These are phyloP conservation scores for Fusarium hainanense DNA, from an alignment of 2,329 filamentous ascomycete species.

Conservation along the genomic window DNA sequence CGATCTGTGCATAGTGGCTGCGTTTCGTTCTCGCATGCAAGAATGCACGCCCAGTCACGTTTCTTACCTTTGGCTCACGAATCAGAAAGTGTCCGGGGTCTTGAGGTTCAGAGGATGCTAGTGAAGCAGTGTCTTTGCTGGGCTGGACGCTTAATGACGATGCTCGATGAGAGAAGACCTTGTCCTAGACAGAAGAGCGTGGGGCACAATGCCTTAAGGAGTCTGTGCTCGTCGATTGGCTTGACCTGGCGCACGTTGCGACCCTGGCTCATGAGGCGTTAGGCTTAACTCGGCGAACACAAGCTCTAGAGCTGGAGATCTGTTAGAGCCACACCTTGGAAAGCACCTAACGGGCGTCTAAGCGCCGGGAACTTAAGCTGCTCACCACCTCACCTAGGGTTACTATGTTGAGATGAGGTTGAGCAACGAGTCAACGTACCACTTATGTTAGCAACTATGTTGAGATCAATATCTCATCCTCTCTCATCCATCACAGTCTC, in stretches of 20 bases:
- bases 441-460: not conserved
- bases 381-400: slow-evolving; percentile 11
- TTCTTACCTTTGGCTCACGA: slow-evolving; percentile 31
- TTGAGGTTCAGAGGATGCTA: slow-evolving; percentile 15
- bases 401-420: slow-evolving; percentile 19
- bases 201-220: slow-evolving; percentile 31
- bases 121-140: slow-evolving; percentile 19
- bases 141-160: slow-evolving; percentile 29
- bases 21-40: slow-evolving; percentile 36
- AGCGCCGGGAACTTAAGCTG: slow-evolving; percentile 46
- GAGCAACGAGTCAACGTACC: slow-evolving; percentile 18
- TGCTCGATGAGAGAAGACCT: slow-evolving; percentile 22
- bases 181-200: slow-evolving; percentile 25
- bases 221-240: slow-evolving; percentile 35
- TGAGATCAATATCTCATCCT: not conserved
- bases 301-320: slow-evolving; percentile 26
- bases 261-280: slow-evolving; percentile 34
- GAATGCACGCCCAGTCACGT: slow-evolving; percentile 39
- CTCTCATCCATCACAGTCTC: slow-evolving; percentile 21
- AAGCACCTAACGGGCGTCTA: slow-evolving; percentile 46
- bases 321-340: slow-evolving; percentile 37
- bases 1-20: slow-evolving; percentile 20
- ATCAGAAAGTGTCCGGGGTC: slow-evolving; percentile 20
- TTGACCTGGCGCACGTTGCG: slow-evolving; percentile 32
- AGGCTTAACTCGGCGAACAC: slow-evolving; percentile 28